phyloP scores from a whole-genome alignment of 306 rosid species.

The Sicyos baderoa region DNA sequence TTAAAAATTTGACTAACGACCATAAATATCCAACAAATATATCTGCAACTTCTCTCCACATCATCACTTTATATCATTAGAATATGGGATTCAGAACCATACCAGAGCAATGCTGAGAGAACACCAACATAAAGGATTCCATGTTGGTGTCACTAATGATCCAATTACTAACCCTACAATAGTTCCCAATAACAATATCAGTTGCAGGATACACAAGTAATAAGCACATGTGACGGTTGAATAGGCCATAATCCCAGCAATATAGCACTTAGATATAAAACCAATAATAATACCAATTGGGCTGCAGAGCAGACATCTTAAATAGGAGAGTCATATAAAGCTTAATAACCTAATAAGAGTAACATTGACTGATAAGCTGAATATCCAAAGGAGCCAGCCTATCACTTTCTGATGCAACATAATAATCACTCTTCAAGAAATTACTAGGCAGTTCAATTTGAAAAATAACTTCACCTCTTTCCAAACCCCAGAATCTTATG shows the following conservation, averaged over 20 bases:
- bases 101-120: constrained; percentile 77
- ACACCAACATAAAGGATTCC: constrained; percentile 84
- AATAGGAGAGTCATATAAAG: constrained; percentile 22
- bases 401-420: constrained; percentile 13
- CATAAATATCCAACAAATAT: constrained; percentile 28
- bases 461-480: constrained; percentile 24
- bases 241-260: constrained; percentile 44
- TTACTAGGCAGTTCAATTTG: constrained; percentile 16
- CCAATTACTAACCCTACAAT: constrained; percentile 89
- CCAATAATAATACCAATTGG: constrained; percentile 24
- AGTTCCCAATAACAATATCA: constrained; percentile 70
- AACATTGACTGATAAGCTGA: constrained; percentile 23
- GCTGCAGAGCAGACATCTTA: constrained; percentile 30
- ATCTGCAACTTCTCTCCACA: constrained; percentile 43
- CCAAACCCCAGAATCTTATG: constrained; percentile 24
- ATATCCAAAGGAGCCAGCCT: constrained; percentile 23
- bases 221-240: constrained; percentile 42
- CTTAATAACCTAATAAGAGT: constrained; percentile 27
- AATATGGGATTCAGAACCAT: constrained; percentile 81
- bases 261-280: constrained; percentile 29
- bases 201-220: constrained; percentile 55
- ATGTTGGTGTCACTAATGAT: constrained; percentile 82
- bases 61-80: constrained; percentile 41
- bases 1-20: constrained; percentile 17
- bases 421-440: constrained; percentile 22